A percentile compares a stretch with the other conserved stretches of the same genome.
These are phyloP conservation scores for Castanopsis chinensis DNA, from an alignment of 306 rosid species.

Conservation along the genomic window DNA sequence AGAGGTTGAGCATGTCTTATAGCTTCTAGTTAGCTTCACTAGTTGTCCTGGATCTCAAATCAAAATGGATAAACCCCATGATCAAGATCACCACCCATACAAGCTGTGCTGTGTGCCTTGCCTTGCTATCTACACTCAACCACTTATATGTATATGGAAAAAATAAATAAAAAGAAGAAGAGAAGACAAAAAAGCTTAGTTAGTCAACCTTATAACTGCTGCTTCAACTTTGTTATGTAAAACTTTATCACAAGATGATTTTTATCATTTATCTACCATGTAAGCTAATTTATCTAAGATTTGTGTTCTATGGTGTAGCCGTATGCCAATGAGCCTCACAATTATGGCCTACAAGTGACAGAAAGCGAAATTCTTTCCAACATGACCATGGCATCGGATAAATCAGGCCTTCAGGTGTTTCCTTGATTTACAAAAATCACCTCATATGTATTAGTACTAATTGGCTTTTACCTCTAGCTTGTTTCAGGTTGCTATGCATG, in stretches of 20 bases:
- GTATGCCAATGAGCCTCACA: slow-evolving; percentile 60
- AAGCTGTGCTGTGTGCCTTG: too few relatives aligned
- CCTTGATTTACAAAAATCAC: slow-evolving; percentile 7
- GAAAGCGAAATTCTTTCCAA: slow-evolving; percentile 60
- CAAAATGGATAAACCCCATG: too few relatives aligned
- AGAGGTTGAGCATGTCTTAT: not conserved
- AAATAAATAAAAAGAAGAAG: too few relatives aligned
- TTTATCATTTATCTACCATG: not conserved
- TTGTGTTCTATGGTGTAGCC: slow-evolving; percentile 50
- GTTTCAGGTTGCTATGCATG: slow-evolving; percentile 88
- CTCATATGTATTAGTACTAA: slow-evolving; percentile 3
- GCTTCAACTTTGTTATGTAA: not conserved
- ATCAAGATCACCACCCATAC: too few relatives aligned
- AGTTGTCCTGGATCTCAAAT: slow-evolving; percentile 2
- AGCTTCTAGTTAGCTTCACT: not conserved
- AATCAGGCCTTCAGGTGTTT: slow-evolving; percentile 71
- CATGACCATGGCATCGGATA: slow-evolving; percentile 70
- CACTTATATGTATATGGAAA: too few relatives aligned
- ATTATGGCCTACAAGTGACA: slow-evolving; percentile 58
- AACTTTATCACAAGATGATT: not conserved
- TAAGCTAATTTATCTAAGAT: not conserved
- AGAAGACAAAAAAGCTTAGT: too few relatives aligned
- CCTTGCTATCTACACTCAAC: too few relatives aligned
- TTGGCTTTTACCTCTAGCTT: slow-evolving; percentile 18
- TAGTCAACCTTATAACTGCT: not conserved